phyloP scores from a whole-genome alignment of 768 basidiomycete genomes.

The Sporobolomyces pararoseus region DNA sequence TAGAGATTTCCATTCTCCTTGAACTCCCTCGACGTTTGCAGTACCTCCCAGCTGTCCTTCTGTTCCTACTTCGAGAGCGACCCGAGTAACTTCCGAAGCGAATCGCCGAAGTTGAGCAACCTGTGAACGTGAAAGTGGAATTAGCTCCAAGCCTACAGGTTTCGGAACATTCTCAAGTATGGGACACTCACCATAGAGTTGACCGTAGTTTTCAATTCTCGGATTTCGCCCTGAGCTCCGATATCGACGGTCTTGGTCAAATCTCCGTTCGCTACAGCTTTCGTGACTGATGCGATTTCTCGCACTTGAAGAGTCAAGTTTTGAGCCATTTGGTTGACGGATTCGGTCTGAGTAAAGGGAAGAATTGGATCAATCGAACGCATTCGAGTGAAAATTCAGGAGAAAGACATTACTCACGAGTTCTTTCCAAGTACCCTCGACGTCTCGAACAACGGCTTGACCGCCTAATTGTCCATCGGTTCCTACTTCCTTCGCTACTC shows the following conservation, averaged over 20 bases:
- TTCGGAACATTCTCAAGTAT: slow-evolving; percentile 12
- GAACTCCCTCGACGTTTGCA: slow-evolving; percentile 81
- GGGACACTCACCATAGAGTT: slow-evolving; percentile 70
- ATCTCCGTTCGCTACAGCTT: slow-evolving; percentile 85
- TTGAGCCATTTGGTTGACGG: slow-evolving; percentile 50
- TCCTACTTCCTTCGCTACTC: slow-evolving; percentile 62
- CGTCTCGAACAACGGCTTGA: slow-evolving; percentile 52
- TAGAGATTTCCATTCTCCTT: slow-evolving; percentile 88
- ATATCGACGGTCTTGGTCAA: slow-evolving; percentile 90
- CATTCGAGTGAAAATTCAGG: slow-evolving; percentile 10
- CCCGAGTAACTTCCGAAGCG: slow-evolving; percentile 53
- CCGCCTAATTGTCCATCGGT: slow-evolving; percentile 51
- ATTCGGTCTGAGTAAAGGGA: slow-evolving; percentile 37
- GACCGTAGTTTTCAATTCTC: slow-evolving; percentile 60
- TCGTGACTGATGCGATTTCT: slow-evolving; percentile 62
- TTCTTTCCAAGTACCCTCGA: slow-evolving; percentile 54
- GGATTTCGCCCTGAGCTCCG: slow-evolving; percentile 75
- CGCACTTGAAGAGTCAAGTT: slow-evolving; percentile 47
- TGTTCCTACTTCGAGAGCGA: slow-evolving; percentile 54
- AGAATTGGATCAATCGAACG: background rate
- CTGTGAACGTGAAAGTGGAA: slow-evolving; percentile 56
- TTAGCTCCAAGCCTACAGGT: no score
- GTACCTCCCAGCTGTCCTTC: slow-evolving; percentile 63
- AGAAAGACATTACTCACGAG: slow-evolving; percentile 2
- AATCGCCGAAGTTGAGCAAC: slow-evolving; percentile 53